Base-by-base conservation (phyloP, 1,284 basidiomycete genomes). In the Ceraceosorus guamensis region DNA sequence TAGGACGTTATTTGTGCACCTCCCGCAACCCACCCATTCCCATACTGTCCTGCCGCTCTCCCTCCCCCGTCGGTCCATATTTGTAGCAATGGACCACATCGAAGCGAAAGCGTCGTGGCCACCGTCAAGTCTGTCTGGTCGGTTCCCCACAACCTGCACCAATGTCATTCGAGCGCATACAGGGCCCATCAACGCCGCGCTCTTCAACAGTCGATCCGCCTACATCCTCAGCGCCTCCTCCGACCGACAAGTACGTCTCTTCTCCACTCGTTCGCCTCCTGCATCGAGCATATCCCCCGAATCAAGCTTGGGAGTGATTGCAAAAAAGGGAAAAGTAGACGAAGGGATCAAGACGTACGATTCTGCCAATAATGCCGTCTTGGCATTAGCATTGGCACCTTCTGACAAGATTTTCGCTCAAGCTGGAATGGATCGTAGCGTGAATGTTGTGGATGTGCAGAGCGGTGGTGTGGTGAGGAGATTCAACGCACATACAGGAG, bases 401-500 rank as follows among this genome's bases (percentile, higher is more conserved):
- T 92, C 97, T 77, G 98, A 97, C 78, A 85, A 87, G 48, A 86
- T 87, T 66, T 93, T 99, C 69, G 92, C 87, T 1, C 91, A 88
- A 2, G 89, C 87, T 31, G 95, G 95, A 43, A 91, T 89, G 3
- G 95, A 99, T 77, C 85, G 89, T 63, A 85, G 85, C 47, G 87
- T 96, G 0, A 92, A 91, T 66, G 77, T 96, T 24, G 98, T 93
- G 93, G 95, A 98, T 73, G 93, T 99, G 6, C 84, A 86, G 8
- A 84, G 86, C 13, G 93, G 89, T 0, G 81, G 83, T 44, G 88
- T 91, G 1, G 83, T 87, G 31, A 82, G 90, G 45, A 81, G 91
- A 48, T 82, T 96, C 58, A 79, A 86, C 18, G 93, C 90, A 0
- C 92, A 97, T 76, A 84, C 88, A 79, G 85, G 89, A 3, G 90